A percentile compares a stretch with the other conserved stretches of the same genome.
These are phyloP conservation scores for Euphorbia tirucalli DNA, from an alignment of 345 rosid species.

Conservation along the genomic window DNA sequence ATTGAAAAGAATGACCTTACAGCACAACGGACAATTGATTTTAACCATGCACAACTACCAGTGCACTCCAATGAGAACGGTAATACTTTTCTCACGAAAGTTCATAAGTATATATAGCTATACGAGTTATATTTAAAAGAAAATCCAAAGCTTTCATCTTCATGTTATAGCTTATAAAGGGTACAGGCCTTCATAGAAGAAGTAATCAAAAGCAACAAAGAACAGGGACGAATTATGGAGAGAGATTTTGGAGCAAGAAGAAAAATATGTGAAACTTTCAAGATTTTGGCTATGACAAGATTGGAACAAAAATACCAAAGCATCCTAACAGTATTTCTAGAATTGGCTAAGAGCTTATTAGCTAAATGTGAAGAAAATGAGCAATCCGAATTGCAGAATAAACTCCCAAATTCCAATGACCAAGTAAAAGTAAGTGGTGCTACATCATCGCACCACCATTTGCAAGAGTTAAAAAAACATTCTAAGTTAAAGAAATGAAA, in stretches of 20 bases:
- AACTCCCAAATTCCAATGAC: neutral
- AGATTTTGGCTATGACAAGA: neutral
- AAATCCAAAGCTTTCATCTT: neutral
- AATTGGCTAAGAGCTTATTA: slow-evolving; percentile 7
- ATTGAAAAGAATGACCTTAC: neutral
- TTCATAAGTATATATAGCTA: neutral
- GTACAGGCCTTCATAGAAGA: neutral
- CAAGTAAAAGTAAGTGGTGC: neutral
- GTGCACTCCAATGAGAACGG: neutral
- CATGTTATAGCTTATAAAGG: neutral
- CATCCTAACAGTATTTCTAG: neutral
- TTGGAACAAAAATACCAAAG: neutral
- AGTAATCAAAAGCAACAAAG: neutral
- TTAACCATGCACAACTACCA: neutral
- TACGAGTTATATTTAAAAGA: neutral
- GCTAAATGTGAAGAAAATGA: slow-evolving; percentile 6
- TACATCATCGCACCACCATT: neutral
- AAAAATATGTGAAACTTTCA: neutral
- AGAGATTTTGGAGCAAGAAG: neutral
- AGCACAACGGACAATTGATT: neutral
- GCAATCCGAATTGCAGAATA: neutral
- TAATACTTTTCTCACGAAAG: neutral
- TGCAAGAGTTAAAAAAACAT: neutral
- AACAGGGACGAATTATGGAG: neutral
- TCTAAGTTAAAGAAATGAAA: neutral